A percentile compares a stretch with the other conserved stretches of the same genome.
Conservation (phyloP, 2,329 filamentous ascomycete species). For the Penicillium decumbens region DNA sequence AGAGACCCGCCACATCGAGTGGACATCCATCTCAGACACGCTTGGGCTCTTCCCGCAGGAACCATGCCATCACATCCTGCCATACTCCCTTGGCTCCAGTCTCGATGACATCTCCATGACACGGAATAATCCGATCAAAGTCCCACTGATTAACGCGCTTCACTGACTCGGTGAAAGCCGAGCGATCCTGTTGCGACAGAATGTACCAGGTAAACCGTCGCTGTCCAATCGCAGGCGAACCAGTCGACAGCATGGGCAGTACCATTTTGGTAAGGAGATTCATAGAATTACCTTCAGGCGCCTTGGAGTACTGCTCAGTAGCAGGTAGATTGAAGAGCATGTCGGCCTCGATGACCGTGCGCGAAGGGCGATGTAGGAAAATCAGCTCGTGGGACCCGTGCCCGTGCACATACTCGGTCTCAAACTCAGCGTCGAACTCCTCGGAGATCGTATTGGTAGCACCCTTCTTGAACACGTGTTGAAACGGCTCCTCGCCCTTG, state of each 20-base stretch:
- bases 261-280: conserved; percentile 59
- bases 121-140: conserved; percentile 80
- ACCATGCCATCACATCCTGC: conserved; percentile 75
- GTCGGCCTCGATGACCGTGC: conserved; percentile 81
- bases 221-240: conserved; percentile 63
- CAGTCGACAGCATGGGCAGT: conserved; percentile 52
- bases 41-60: conserved; percentile 53
- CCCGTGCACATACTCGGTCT: conserved; percentile 74
- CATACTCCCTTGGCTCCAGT: conserved; percentile 69
- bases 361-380: conserved; percentile 74
- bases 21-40: conserved; percentile 8
- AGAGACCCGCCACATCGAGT: background rate
- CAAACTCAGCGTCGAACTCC: conserved; percentile 84
- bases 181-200: conserved; percentile 57
- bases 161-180: conserved; percentile 66
- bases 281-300: conserved; percentile 51
- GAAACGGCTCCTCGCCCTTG: conserved; percentile 55
- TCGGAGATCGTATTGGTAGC: conserved; percentile 56
- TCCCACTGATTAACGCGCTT: conserved; percentile 71
- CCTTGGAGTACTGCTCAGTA: conserved; percentile 70
- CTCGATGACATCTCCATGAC: conserved; percentile 88
- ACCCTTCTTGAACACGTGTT: conserved; percentile 60
- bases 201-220: conserved; percentile 80
- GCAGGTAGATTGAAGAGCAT: conserved; percentile 87
- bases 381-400: conserved; percentile 84